Evolutionary conservation across 306 rosid genomes (phyloP).

Genomic region (Sicyos baderoa): DNA sequence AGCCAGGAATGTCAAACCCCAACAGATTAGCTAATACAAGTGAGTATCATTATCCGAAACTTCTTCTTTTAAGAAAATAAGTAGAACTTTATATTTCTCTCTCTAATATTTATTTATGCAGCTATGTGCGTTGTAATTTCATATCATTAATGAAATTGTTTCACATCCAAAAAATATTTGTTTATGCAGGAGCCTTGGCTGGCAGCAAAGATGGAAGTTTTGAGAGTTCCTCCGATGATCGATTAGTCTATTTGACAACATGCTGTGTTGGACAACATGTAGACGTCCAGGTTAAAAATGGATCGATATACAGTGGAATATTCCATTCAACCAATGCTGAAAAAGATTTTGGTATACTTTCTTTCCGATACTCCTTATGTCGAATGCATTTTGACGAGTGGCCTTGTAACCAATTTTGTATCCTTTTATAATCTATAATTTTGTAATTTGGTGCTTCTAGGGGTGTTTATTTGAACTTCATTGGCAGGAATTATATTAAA

Average conservation of each 20-base stretch:
- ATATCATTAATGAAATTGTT: too few species aligned
- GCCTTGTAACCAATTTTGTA: neutral
- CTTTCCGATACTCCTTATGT: neutral
- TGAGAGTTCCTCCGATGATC: slow-evolving; percentile 68
- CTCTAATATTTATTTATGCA: slow-evolving; percentile 26
- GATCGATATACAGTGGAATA: slow-evolving; percentile 80
- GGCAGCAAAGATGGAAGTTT: slow-evolving; percentile 45
- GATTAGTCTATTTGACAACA: slow-evolving; percentile 56
- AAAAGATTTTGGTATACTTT: slow-evolving; percentile 72
- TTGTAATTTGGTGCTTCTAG: slow-evolving; percentile 1
- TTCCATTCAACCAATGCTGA: slow-evolving; percentile 73
- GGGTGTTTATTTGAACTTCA: slow-evolving; percentile 18
- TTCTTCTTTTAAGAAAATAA: neutral
- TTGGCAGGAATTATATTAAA: slow-evolving; percentile 64
- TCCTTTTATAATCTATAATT: neutral
- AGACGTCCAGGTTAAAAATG: slow-evolving; percentile 87
- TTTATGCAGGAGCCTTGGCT: slow-evolving; percentile 34
- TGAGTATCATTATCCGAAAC: neutral
- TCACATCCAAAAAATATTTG: too few species aligned
- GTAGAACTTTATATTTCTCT: slow-evolving; percentile 22
- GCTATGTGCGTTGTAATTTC: too few species aligned
- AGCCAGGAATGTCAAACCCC: slow-evolving; percentile 58
- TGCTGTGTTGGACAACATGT: slow-evolving; percentile 87
- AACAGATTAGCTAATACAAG: slow-evolving; percentile 36
- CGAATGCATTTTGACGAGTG: neutral